Evolutionary conservation across 306 rosid genomes (phyloP).

Genomic region (Trifolium fragiferum): DNA sequence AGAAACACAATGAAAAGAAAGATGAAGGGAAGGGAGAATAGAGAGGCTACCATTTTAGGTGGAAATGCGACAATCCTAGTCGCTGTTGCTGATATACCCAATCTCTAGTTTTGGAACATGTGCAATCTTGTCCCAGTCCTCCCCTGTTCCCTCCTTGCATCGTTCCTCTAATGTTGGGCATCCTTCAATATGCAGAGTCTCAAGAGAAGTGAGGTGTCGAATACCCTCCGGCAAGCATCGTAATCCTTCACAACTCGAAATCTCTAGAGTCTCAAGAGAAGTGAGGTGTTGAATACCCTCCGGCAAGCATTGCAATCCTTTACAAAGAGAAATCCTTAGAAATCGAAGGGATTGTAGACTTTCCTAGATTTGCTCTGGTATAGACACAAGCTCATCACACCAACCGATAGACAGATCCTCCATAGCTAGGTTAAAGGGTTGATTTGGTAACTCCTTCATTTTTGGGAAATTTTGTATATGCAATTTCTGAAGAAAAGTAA

Average conservation of each 20-base stretch:
- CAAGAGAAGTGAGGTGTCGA: no score
- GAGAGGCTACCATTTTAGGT: no score
- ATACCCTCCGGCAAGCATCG: no score
- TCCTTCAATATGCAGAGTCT: rapidly evolving
- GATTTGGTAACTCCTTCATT: constrained; percentile 13
- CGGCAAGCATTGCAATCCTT: no score
- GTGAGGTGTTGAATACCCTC: no score
- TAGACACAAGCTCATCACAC: background rate
- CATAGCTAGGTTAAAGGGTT: background rate
- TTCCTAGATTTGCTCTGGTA: background rate
- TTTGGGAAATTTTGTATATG: rapidly evolving
- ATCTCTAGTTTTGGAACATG: no score
- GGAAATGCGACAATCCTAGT: no score
- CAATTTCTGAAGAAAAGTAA: background rate
- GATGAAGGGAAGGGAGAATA: background rate
- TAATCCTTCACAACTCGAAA: background rate
- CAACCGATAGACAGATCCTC: rapidly evolving
- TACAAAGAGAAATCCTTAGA: no score
- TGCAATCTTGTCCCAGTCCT: no score
- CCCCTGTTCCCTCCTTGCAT: no score
- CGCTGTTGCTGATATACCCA: no score
- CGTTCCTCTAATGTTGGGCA: background rate
- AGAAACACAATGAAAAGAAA: no score
- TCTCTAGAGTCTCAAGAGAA: background rate
- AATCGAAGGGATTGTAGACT: constrained; percentile 5